Base-by-base conservation (phyloP, 2,329 filamentous ascomycete genomes). In the Fusarium chlamydosporum region DNA sequence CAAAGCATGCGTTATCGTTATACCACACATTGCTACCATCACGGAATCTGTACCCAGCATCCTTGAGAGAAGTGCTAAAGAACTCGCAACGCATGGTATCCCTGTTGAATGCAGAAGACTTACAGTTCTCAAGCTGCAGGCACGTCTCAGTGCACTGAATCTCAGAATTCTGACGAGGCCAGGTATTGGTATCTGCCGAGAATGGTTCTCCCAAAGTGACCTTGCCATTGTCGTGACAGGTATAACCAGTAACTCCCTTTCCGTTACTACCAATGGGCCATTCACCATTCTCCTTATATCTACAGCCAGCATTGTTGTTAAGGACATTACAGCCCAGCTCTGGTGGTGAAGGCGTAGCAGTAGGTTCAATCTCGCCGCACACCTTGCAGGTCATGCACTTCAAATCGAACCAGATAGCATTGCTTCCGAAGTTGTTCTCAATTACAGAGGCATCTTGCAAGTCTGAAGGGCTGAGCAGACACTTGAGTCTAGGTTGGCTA, bases 1-100 rank as follows among this genome's bases (percentile, higher is more conserved):
- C 50, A 37, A 50, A 68, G 50, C 67, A 70, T 7, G 47, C 58
- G 18, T 70, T 65, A 6, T 70, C 65, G 16, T 53, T 70, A 42
- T 67, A 68, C 12, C 41, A 45, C 8, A 47, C 23, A 13, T 52
- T 35, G 18, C 57, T 50, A 3, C 48, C 58, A 4, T 18, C 46
- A 4, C 33, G 42, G 1, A 55, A 52, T 10, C 27, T 45, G 27
- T 63, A 70, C 8, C 62, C 57, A 10, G 67, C 55, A 6, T 43
- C 45, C 6, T 38, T 20, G 4, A 53, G 52, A 34, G 52, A 52
- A 6, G 23, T 31, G 37, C 61, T 51, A 13, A 70, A 59, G 52
- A 68, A 70, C 12, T 56, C 29, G 12, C 67, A 70, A 4, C 41
- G 35, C 7, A 16, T 29, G 5, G 45, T 42, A 7, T 61, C 53